Percentiles rank a stretch among this genome's conserved stretches.
phyloP scores from a whole-genome alignment of 192 early-diverging fungal genomes.

The Coemansia sp. region DNA sequence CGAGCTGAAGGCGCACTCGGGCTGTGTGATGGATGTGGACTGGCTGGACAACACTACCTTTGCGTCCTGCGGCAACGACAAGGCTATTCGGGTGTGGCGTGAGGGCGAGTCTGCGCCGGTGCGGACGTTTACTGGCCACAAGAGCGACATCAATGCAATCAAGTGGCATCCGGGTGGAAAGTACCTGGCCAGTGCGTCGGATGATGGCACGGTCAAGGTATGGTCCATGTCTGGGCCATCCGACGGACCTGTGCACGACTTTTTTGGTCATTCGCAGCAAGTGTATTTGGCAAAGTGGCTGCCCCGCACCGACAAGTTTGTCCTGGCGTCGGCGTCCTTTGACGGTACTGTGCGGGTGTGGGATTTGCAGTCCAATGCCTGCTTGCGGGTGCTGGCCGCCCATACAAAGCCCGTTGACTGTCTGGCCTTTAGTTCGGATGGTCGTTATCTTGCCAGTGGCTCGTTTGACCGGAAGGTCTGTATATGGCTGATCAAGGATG shows the following conservation, averaged over 20 bases:
- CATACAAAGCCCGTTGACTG: constrained; percentile 68
- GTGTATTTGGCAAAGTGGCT: constrained; percentile 81
- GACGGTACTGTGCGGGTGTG: constrained; percentile 80
- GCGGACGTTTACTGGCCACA: constrained; percentile 70
- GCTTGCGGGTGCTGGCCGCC: constrained; percentile 61
- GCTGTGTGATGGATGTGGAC: constrained; percentile 75
- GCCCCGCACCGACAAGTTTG: constrained; percentile 53
- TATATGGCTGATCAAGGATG: constrained; percentile 59
- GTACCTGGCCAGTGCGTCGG: constrained; percentile 42
- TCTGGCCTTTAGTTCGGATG: constrained; percentile 72
- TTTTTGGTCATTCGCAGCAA: constrained; percentile 61
- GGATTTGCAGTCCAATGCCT: constrained; percentile 67
- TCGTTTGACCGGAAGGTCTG: constrained; percentile 72
- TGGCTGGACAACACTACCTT: constrained; percentile 91
- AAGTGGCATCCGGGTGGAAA: constrained; percentile 44
- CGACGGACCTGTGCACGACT: constrained; percentile 24
- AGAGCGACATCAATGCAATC: constrained; percentile 52
- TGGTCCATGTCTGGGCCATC: constrained; percentile 38
- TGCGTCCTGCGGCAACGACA: constrained; percentile 82
- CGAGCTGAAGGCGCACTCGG: constrained; percentile 31
- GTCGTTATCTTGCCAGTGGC: constrained; percentile 65
- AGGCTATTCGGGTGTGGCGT: constrained; percentile 72
- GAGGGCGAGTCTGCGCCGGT: constrained; percentile 63
- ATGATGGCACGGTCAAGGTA: constrained; percentile 42
- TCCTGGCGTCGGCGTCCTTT: constrained; percentile 71